These are phyloP conservation scores for Chaetomiaceae sp. DNA, from an alignment of 2,329 filamentous ascomycete species.

Conservation along the genomic window DNA sequence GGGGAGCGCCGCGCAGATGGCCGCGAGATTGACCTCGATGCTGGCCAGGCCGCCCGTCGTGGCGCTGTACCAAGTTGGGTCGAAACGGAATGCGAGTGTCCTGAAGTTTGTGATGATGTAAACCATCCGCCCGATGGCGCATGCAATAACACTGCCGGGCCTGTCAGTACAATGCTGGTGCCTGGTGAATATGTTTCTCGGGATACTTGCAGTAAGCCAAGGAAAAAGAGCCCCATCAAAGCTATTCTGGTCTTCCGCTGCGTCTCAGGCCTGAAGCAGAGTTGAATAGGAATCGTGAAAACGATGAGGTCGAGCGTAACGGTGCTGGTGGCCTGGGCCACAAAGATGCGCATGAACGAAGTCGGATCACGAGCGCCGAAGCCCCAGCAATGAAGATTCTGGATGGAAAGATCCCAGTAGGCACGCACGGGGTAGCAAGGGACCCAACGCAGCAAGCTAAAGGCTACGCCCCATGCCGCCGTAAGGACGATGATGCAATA, in stretches of 20 bases:
- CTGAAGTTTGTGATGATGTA: no score
- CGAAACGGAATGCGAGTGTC: no score
- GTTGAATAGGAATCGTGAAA: conserved; percentile 4
- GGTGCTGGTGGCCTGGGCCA: conserved; percentile 12
- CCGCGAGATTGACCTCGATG: conserved; percentile 8
- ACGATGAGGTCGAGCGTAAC: conserved; percentile 8
- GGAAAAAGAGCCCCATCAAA: conserved; percentile 1
- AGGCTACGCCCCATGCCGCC: conserved; percentile 22
- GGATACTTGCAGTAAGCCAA: background rate
- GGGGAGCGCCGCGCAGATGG: conserved; percentile 10
- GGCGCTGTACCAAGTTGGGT: conserved; percentile 7
- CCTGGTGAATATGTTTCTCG: background rate
- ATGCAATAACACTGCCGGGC: background rate
- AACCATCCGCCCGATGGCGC: conserved; percentile 10
- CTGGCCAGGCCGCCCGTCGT: conserved; percentile 6
- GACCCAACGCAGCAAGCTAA: conserved; percentile 24
- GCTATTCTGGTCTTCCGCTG: conserved; percentile 1
- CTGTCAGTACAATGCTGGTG: background rate
- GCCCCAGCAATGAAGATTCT: conserved; percentile 15
- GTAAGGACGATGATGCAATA: conserved; percentile 20
- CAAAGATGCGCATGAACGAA: conserved; percentile 8
- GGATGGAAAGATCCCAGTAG: conserved; percentile 19
- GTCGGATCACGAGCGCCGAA: conserved; percentile 14
- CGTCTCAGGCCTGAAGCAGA: conserved; percentile 6
- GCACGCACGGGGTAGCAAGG: conserved; percentile 21